A percentile compares a stretch with the other conserved stretches of the same genome.
These are phyloP conservation scores for Podila epicladia DNA, from an alignment of 192 early-diverging fungal genomes.

Conservation along the genomic window DNA sequence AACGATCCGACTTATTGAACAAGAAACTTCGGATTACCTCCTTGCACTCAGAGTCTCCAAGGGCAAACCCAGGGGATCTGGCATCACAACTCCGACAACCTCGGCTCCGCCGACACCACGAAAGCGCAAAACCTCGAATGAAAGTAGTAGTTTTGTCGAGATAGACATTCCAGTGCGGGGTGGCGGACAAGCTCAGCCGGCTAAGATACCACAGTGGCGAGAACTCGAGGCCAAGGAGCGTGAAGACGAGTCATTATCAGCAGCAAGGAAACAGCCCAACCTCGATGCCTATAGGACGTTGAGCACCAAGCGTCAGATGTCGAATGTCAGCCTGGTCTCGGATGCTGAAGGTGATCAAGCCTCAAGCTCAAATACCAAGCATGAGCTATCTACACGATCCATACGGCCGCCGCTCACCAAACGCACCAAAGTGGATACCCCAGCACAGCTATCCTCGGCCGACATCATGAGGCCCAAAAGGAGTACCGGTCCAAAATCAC, in stretches of 20 bases:
- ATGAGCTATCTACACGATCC: background rate
- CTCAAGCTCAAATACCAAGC: background rate
- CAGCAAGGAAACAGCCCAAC: background rate
- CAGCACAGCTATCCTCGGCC: conserved; percentile 2
- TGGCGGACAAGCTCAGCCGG: background rate
- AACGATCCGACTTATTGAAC: conserved; percentile 39
- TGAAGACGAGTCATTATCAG: background rate
- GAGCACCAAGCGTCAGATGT: conserved; percentile 23
- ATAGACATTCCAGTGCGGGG: conserved; percentile 17
- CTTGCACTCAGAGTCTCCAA: conserved; percentile 22
- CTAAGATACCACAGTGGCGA: background rate
- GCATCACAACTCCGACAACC: background rate
- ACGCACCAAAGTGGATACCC: conserved; percentile 18
- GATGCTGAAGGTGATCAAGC: conserved; percentile 17
- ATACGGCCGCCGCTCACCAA: conserved; percentile 15
- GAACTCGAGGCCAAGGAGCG: background rate
- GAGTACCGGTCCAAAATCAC: background rate
- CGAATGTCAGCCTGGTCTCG: conserved; percentile 35
- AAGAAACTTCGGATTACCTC: conserved; percentile 9
- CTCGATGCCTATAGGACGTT: conserved; percentile 2
- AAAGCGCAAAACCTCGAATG: conserved; percentile 13
- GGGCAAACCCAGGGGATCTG: background rate
- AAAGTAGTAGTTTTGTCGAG: conserved; percentile 1
- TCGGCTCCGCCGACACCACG: conserved; percentile 11
- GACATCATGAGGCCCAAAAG: conserved; percentile 27